A percentile compares a stretch with the other conserved stretches of the same genome.
These are phyloP conservation scores for Gossypium herbaceum DNA, from an alignment of 345 rosid species.

Conservation along the genomic window DNA sequence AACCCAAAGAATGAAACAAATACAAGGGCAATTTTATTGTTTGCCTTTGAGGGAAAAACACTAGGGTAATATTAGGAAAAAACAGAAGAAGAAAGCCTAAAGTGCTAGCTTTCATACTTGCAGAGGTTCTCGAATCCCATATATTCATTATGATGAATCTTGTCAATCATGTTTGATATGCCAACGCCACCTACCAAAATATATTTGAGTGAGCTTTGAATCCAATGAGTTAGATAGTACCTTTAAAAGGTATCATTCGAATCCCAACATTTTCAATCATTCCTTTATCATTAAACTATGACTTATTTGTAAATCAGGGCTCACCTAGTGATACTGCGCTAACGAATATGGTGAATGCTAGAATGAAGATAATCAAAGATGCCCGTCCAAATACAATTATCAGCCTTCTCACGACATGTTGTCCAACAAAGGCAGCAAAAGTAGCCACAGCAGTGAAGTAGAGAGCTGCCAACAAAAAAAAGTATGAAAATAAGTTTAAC, in stretches of 20 bases:
- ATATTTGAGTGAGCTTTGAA: neutral
- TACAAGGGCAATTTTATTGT: neutral
- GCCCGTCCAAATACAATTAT: conserved; percentile 50
- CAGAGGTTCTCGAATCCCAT: conserved; percentile 70
- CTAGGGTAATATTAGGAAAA: neutral
- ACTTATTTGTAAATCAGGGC: neutral
- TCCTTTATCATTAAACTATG: no score
- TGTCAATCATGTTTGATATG: neutral
- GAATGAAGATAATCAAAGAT: conserved; percentile 63
- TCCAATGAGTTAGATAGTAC: no score
- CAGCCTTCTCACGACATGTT: conserved; percentile 53
- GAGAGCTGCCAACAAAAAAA: conserved; percentile 35
- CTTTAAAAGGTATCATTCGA: no score
- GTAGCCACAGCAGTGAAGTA: conserved; percentile 55
- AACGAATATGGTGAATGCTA: conserved; percentile 52
- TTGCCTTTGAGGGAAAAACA: neutral
- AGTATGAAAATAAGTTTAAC: neutral
- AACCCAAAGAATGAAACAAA: conserved; percentile 6
- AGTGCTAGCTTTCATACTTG: conserved; percentile 32
- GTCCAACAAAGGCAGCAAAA: conserved; percentile 52
- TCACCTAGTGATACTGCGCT: conserved; percentile 63
- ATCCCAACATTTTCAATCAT: no score
- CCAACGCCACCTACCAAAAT: neutral
- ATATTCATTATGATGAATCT: conserved; percentile 40
- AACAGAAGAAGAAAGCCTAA: neutral